Base-by-base conservation (phyloP, 768 basidiomycete genomes). In the Epithele typhae region DNA sequence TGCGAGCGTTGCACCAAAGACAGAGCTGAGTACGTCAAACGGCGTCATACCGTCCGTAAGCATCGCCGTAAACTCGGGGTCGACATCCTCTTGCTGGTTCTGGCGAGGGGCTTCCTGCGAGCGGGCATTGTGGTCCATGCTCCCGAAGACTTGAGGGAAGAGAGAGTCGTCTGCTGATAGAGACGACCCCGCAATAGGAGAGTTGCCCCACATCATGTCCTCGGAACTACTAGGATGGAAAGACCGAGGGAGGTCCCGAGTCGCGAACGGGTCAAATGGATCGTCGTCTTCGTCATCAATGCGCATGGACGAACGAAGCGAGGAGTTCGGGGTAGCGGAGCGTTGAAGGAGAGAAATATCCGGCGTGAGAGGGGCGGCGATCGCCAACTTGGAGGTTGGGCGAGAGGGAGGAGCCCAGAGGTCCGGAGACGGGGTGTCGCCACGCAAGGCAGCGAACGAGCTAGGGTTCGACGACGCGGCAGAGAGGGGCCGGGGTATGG, bases 41-140 rank as follows among this genome's bases (percentile, higher is more conserved):
- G 96, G 96, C 1, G 95, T 95, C 92, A 99, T 95, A 36, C 92
- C 92, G 61, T 90, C 87, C 0, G 85, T 87, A 41, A 91, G 76
- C 66, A 79, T 71, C 25, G 78, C 77, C 27, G 74, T 68, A 11
- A 74, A 73, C 30, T 84, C 78, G 5, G 70, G 68, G 46, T 79
- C 78, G 46, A 67, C 60, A 40, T 72, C 66, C 4, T 45, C 48
- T 12, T 57, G 51, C 23, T 50, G 43, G 15, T 51, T 46, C 18
- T 45, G 45, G 1, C 27, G 27, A 14, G 48, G 54, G 3, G 48
- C 25, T 23, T 48, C 47, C 18, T 44, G 49, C 15, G 49, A 53
- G 25, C 52, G 70, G 5, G 37, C 46, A 24, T 48, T 52, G 34
- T 40, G 51, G 34, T 48, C 46, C 43, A 47, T 46, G 12, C 37